Percentiles rank a stretch among this genome's conserved stretches.
Conservation (phyloP, 768 basidiomycete genomes). For the Punctularia strigosozonata region DNA sequence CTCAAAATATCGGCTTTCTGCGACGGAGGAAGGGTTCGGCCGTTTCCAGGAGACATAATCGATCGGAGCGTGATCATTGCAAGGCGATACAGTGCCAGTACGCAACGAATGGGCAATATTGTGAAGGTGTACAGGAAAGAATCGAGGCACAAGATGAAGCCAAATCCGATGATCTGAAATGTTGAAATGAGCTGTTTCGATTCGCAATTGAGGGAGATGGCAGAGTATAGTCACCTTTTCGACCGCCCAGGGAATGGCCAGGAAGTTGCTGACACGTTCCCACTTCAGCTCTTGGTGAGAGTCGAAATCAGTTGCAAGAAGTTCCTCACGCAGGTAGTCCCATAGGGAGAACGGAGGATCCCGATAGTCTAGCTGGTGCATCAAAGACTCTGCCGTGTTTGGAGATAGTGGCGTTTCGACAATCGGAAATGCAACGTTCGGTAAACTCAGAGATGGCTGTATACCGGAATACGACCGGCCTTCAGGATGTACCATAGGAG, state of each 20-base stretch:
- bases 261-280: conserved; percentile 94
- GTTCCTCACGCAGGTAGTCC: conserved; percentile 86
- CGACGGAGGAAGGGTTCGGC: conserved; percentile 53
- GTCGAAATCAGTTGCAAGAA: conserved; percentile 88
- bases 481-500: no score
- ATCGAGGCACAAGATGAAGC: conserved; percentile 88
- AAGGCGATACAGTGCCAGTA: conserved; percentile 50
- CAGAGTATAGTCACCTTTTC: conserved; percentile 58
- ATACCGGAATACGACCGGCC: no score
- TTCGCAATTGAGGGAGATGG: neutral
- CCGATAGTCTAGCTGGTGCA: no score
- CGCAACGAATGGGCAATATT: conserved; percentile 84
- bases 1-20: conserved; percentile 93
- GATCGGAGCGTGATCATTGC: conserved; percentile 24
- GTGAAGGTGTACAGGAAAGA: conserved; percentile 98
- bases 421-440: no score
- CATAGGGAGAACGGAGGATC: conserved; percentile 68
- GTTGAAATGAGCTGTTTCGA: neutral
- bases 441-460: no score
- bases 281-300: conserved; percentile 90
- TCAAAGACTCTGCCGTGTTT: no score
- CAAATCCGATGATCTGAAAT: conserved; percentile 87
- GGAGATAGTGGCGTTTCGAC: no score
- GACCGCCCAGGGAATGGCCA: conserved; percentile 83
- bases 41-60: conserved; percentile 33